Evolutionary conservation across 257 asterid species (phyloP), one percentile per base, ranked within the genome.

Genomic region (Cruciata laevipes): DNA sequence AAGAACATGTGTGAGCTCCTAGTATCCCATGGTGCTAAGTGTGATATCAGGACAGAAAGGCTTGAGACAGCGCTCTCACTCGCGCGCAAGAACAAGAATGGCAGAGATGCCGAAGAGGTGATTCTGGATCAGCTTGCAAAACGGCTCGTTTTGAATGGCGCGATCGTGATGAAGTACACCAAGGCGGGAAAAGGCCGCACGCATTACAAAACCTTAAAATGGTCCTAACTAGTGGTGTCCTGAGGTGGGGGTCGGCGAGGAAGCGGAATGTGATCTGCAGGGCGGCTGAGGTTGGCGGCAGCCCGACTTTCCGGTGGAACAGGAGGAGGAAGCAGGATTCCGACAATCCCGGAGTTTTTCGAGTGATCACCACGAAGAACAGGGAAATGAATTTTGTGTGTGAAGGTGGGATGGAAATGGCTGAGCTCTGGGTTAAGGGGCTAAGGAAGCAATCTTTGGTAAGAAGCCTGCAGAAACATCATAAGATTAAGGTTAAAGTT

Each of bases 371-470:
- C 4, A 78, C 82, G 1, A 81, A 82, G 82, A 83, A 83, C 58
- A 77, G 70, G 72, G 96, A 86, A 33, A 66, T 83, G n/a, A 94
- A 86, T 81, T 88, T 88, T 75, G 84, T 81, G 23, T 86, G 96
- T 60, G 77, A 73, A 4, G 90, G 85, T 68, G 96, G 86, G 18
- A 32, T 21, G 32, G 91, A 86, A 68, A 65, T 57, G 77, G 93
- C 96, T 4, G 59, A 77, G 75, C 31, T 88, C 76, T 88, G 96
- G 96, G 90, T 81, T 21, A 79, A 89, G 74, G 94, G 96, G 52
- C 91, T n/a, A 53, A 80, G 60, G 87, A 86, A 58, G 86, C 91
- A 53, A 78, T 84, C 61, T 66, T 53, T 42, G 74, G 75, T 24
- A 14, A 33, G 64, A 69, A 49, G 20, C 1, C 60, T 53, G 27